Conservation (phyloP, 2,329 filamentous ascomycete genomes). For the Sarocladium strictum region DNA sequence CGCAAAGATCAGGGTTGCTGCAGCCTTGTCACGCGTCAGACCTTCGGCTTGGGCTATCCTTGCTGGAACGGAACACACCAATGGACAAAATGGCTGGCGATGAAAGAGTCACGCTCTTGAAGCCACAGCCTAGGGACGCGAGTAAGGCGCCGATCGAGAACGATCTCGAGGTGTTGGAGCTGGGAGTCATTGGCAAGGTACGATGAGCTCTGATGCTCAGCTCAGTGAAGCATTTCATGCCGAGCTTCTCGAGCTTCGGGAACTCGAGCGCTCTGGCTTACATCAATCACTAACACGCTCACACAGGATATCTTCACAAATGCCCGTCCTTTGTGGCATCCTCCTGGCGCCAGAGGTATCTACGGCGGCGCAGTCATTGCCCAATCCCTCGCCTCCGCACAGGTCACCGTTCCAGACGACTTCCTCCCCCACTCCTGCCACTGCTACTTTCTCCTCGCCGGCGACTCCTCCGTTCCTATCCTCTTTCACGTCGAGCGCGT, state of each 20-base stretch:
- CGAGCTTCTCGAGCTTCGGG: too few species aligned
- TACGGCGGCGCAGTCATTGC: slow-evolving; percentile 92
- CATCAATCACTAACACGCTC: background rate
- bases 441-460: slow-evolving; percentile 96
- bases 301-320: slow-evolving; percentile 87
- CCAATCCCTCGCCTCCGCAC: slow-evolving; percentile 81
- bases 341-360: slow-evolving; percentile 84
- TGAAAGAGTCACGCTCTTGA: slow-evolving; percentile 42
- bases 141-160: slow-evolving; percentile 81
- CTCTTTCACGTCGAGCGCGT: slow-evolving; percentile 94
- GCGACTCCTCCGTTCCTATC: slow-evolving; percentile 76
- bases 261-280: too few species aligned
- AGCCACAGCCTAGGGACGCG: slow-evolving; percentile 66
- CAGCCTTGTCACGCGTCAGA: too few species aligned
- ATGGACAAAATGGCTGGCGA: slow-evolving; percentile 14
- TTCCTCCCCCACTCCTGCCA: slow-evolving; percentile 95
- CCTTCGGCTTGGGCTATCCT: too few species aligned
- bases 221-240: background rate
- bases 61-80: too few species aligned
- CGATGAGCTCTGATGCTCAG: slow-evolving; percentile 22
- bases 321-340: slow-evolving; percentile 85
- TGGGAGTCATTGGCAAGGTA: slow-evolving; percentile 70
- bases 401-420: slow-evolving; percentile 73
- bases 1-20: too few species aligned
- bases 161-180: slow-evolving; percentile 76